Percentiles rank a stretch among this genome's conserved stretches.
phyloP scores from a whole-genome alignment of 371 early-diverging fungal species.

The Mortierella sp. region DNA sequence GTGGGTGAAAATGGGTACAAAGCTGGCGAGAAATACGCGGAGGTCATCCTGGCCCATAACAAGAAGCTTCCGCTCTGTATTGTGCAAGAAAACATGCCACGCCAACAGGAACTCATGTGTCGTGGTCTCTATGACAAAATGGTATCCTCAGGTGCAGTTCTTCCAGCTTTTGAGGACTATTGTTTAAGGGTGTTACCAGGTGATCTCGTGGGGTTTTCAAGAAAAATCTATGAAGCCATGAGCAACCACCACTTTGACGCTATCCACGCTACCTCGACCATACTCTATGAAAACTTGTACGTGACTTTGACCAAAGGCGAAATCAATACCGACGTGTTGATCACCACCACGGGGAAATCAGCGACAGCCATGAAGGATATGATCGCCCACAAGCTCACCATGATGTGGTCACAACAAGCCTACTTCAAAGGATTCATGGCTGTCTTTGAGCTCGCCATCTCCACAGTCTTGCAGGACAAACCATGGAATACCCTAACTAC shows the following conservation, averaged over 20 bases:
- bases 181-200: constrained; percentile 16
- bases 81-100: constrained; percentile 20
- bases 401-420: constrained; percentile 50
- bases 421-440: constrained; percentile 50
- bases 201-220: constrained; percentile 18
- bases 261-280: constrained; percentile 36
- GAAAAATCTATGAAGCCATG: constrained; percentile 8
- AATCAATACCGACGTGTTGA: neutral
- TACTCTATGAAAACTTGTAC: constrained; percentile 34
- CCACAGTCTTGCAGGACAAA: constrained; percentile 39
- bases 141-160: neutral
- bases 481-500: constrained; percentile 33
- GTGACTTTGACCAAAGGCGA: constrained; percentile 1
- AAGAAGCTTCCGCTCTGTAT: constrained; percentile 26
- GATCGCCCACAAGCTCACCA: constrained; percentile 12
- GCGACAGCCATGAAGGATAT: constrained; percentile 19
- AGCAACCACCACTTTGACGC: constrained; percentile 24
- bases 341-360: constrained; percentile 42
- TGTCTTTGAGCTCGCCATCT: constrained; percentile 42
- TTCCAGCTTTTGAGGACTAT: constrained; percentile 22
- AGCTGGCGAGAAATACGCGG: constrained; percentile 33
- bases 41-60: constrained; percentile 10
- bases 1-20: constrained; percentile 35
- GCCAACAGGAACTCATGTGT: constrained; percentile 34
- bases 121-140: constrained; percentile 33